Base-by-base conservation (phyloP, 2,329 filamentous ascomycete species). In the Penicillium concentricum region DNA sequence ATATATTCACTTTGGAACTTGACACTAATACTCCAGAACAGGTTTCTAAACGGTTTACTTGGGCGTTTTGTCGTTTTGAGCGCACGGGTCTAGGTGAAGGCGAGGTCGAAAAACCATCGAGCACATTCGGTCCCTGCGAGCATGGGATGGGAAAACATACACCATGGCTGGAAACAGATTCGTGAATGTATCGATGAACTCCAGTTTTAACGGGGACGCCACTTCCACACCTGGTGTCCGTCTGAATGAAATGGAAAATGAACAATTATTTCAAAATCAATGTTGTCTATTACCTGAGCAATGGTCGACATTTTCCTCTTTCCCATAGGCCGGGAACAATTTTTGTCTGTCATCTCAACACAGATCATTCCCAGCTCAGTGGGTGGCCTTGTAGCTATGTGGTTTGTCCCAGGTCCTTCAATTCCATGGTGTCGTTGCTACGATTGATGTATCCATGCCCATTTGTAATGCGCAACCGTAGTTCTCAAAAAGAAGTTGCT, bases 191-290 rank as follows among this genome's bases (percentile, higher is more conserved):
- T 73, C 70, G 72, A 72, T 73, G 72, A 72, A 69, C 66, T 72
- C 72, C 63, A 69, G 65, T 70, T 70, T 67, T 68, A 65, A 71
- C 68, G 68, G 66, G 69, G 70, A 66, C 63, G 70, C 65, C 69
- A 67, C 64, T 66, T 62, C 58, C 55, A 66, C 67, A 71, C 62
- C 65, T 70, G 72, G 72, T 67, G 67, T 68, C 71, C 65, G 60
- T 66, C 69, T 72, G 67, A 72, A 75, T 74, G 72, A 74, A 73
- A 73, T 69, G 70, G 69, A 74, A 73, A 73, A 72, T 71, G 69
- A 72, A 72, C 67, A 68, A 69, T 67, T 69, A 69, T 66, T 65
- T 65, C 54, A 56, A 56, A 56, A 56, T 52, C 41, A 46, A 56
- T 46, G 49, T 54, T 57, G 49, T 54, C 50, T 57, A 28, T 51